Base-by-base conservation (phyloP, 2,329 filamentous ascomycete species). In the Fusarium hainanense region DNA sequence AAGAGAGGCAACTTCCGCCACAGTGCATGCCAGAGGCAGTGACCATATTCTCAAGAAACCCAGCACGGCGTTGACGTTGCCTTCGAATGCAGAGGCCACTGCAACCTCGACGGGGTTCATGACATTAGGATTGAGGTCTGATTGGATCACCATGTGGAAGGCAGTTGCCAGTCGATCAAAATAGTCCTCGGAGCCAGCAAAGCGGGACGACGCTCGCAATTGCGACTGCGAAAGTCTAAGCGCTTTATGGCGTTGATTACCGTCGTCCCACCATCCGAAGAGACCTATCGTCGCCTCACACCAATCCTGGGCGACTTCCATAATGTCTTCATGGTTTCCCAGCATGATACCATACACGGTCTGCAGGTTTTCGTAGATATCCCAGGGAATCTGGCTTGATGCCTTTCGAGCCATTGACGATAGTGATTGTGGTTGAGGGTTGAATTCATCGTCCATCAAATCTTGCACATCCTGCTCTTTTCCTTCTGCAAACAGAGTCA, bases 211-310 rank as follows among this genome's bases (percentile, higher is more conserved):
- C 20, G 82, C 76, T 41, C 69, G 73, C 40, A 84, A 66, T 67
- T 81, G 79, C n/a, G 81, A 78, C 30, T 81, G 80, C 14, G 83
- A 81, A 37, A 82, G 73, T 60, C 79, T 77, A 21, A 80, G 76
- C 50, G 76, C 80, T 72, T 81, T 83, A 63, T 79, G 80, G 51
- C 79, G 83, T 68, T 77, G 78, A 63, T 89, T 88, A n/a, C 88
- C 87, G 65, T 96, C 93, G 76, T 97, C 91, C 94, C 94, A 97
- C 95, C 95, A 98, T 8, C 92, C 90, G 32, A 94, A 90, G 51
- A 98, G 82, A 3, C 91, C 92, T 63, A 98, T 82, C 0, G 91
- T 92, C 1, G 93, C 94, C 82, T 98, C 95, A 54, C 95, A 89
- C 95, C 95, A 98, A 79, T 98, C 94, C 75, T 95, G 90, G 2